Conservation (phyloP, 257 asterid genomes). For the Oldenlandia corymbosa region DNA sequence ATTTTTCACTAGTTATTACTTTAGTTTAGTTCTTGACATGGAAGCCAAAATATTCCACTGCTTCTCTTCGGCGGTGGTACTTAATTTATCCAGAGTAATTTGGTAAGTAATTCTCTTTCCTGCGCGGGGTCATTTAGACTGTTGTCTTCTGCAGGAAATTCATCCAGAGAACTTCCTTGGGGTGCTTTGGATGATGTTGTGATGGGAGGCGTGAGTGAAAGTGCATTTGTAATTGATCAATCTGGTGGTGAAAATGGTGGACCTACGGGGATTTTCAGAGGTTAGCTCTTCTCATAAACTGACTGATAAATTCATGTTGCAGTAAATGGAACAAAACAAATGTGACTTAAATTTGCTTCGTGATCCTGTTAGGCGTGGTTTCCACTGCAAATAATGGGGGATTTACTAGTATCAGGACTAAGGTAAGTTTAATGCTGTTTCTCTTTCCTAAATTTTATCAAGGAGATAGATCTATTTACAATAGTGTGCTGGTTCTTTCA, state of each 20-base stretch:
- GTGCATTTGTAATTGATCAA: slow-evolving; percentile 67
- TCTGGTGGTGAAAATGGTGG: slow-evolving; percentile 70
- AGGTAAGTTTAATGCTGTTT: slow-evolving; percentile 34
- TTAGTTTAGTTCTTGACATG: neutral
- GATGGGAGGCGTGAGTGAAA: slow-evolving; percentile 99
- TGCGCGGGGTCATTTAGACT: slow-evolving; percentile 4
- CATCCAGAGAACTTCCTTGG: slow-evolving; percentile 73
- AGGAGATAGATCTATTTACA: too few relatives aligned
- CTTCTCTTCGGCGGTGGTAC: too few relatives aligned
- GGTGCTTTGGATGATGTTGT: slow-evolving; percentile 98
- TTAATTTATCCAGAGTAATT: too few relatives aligned
- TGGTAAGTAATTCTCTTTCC: neutral
- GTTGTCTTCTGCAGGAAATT: slow-evolving; percentile 39
- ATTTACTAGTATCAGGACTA: slow-evolving; percentile 82
- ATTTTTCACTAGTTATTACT: neutral
- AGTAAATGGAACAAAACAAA: neutral
- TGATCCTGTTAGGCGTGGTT: slow-evolving; percentile 51
- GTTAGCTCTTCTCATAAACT: slow-evolving; percentile 34
- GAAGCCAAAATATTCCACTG: too few relatives aligned
- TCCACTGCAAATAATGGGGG: slow-evolving; percentile 97
- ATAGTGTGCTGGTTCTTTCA: neutral
- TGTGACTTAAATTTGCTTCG: neutral
- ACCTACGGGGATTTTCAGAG: slow-evolving; percentile 85
- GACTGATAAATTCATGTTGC: neutral
- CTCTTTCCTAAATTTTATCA: neutral